Conservation (phyloP, 495 filamentous ascomycete species). For the Xylaria sp. region DNA sequence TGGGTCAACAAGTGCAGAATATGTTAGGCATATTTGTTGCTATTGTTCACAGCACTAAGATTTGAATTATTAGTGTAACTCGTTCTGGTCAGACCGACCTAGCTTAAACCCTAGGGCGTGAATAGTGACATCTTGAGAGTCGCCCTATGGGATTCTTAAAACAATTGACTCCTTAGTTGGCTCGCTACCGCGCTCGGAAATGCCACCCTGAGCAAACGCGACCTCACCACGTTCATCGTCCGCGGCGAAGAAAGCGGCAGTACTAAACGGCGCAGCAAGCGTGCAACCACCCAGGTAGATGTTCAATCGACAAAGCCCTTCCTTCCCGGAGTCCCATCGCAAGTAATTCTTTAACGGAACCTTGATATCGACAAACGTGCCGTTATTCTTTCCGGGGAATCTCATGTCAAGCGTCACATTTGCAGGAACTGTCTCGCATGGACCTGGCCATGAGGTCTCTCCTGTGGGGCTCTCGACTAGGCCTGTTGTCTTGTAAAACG, state of each 20-base stretch:
- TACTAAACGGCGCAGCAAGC: slow-evolving; percentile 26
- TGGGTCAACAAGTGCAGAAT: background rate
- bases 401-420: slow-evolving; percentile 21
- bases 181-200: slow-evolving; percentile 10
- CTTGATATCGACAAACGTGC: slow-evolving; percentile 25
- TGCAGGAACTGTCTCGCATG: slow-evolving; percentile 16
- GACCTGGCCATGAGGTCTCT: slow-evolving; percentile 10
- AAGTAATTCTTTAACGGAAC: slow-evolving; percentile 22
- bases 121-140: background rate
- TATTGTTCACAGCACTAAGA: background rate
- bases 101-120: background rate
- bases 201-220: slow-evolving; percentile 26
- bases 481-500: slow-evolving; percentile 20
- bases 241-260: slow-evolving; percentile 26
- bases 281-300: slow-evolving; percentile 12
- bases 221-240: slow-evolving; percentile 23
- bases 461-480: slow-evolving; percentile 9
- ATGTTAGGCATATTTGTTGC: background rate
- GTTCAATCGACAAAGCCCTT: slow-evolving; percentile 19
- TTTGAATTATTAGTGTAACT: background rate
- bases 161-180: slow-evolving; percentile 12
- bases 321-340: slow-evolving; percentile 13
- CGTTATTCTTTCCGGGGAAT: slow-evolving; percentile 19
- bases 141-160: slow-evolving; percentile 9
- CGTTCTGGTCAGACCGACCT: background rate